Percentiles rank a stretch among this genome's conserved stretches.
Evolutionary conservation across 768 basidiomycete genomes (phyloP).

Genomic region (Solioccasus polychromus): DNA sequence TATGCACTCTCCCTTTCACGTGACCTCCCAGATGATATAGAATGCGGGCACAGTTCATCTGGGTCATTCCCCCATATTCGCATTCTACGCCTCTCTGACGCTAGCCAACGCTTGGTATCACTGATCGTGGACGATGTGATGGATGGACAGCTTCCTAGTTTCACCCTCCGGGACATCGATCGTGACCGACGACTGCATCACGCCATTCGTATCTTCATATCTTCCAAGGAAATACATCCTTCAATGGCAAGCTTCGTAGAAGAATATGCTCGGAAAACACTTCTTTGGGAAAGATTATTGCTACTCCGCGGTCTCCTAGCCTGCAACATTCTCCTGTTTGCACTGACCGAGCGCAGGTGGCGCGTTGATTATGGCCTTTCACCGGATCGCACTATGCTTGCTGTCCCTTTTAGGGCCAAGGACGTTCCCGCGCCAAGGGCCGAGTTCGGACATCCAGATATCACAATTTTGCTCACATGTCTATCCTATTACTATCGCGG

Average conservation of each 20-base stretch:
- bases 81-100: background rate
- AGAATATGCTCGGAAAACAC: slow-evolving; percentile 10
- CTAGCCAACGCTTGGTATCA: background rate
- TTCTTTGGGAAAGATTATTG: slow-evolving; percentile 37
- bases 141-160: background rate
- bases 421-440: background rate
- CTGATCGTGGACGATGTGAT: background rate
- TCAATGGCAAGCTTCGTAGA: background rate
- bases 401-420: background rate
- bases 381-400: background rate
- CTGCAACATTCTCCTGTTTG: slow-evolving; percentile 34
- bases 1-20: background rate
- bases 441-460: background rate
- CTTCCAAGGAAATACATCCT: background rate
- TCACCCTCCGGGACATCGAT: background rate
- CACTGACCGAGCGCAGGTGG: background rate
- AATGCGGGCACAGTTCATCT: background rate
- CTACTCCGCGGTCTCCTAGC: slow-evolving; percentile 45
- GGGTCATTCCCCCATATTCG: background rate
- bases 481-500: slow-evolving; percentile 48
- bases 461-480: slow-evolving; percentile 38
- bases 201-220: background rate
- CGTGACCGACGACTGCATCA: background rate
- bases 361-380: slow-evolving; percentile 50
- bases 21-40: background rate